phyloP scores from a whole-genome alignment of 192 early-diverging fungal genomes.

The Coemansia sp. region DNA sequence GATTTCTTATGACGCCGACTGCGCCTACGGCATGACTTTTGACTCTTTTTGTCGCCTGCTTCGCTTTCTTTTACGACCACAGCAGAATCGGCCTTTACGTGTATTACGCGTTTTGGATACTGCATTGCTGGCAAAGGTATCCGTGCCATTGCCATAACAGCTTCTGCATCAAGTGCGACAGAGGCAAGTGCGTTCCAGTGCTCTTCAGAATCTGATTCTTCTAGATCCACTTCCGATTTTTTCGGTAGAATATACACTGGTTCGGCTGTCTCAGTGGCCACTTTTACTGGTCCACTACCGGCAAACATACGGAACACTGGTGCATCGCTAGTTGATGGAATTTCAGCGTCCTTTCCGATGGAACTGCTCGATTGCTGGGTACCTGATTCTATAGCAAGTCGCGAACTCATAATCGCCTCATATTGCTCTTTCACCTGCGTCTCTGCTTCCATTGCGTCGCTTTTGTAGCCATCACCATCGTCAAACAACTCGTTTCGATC shows the following conservation, averaged over 20 bases:
- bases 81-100: conserved; percentile 15
- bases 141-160: conserved; percentile 14
- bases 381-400: conserved; percentile 10
- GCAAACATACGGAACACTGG: conserved; percentile 50
- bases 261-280: conserved; percentile 22
- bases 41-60: neutral
- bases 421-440: conserved; percentile 41
- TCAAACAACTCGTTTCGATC: conserved; percentile 41
- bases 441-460: conserved; percentile 7
- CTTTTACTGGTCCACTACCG: conserved; percentile 39
- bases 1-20: neutral
- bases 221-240: conserved; percentile 28
- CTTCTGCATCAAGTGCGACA: conserved; percentile 35
- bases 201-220: conserved; percentile 49
- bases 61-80: neutral
- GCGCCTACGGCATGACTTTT: conserved; percentile 7
- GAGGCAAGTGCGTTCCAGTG: conserved; percentile 36
- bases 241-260: conserved; percentile 22
- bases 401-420: conserved; percentile 45
- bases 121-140: conserved; percentile 34
- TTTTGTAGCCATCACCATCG: conserved; percentile 11
- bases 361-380: neutral
- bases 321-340: neutral
- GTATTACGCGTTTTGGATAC: conserved; percentile 35
- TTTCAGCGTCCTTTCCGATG: neutral